Conservation (phyloP, 306 rosid species). For the Castanea mollissima region DNA sequence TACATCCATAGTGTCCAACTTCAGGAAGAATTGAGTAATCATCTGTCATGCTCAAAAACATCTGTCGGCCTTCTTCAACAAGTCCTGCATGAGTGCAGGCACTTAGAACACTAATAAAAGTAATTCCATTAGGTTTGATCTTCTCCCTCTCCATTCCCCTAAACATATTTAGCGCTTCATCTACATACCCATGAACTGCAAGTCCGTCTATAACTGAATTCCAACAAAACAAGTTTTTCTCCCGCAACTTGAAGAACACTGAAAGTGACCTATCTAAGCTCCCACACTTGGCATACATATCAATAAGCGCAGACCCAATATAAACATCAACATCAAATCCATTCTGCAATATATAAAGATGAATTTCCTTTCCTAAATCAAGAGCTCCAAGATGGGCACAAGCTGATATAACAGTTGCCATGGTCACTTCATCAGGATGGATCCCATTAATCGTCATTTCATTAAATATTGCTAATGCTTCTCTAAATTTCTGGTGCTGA, state of each 20-base stretch:
- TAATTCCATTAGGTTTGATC: constrained; percentile 66
- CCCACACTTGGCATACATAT: too few relatives aligned
- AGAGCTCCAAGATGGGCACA: too few relatives aligned
- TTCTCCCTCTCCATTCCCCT: constrained; percentile 50
- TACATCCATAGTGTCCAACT: constrained; percentile 82
- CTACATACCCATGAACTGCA: constrained; percentile 60
- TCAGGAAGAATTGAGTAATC: constrained; percentile 51
- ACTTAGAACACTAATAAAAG: constrained; percentile 58
- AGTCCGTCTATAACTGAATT: constrained; percentile 75
- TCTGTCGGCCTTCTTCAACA: constrained; percentile 57
- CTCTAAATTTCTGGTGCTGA: too few relatives aligned
- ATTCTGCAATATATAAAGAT: too few relatives aligned
- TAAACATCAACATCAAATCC: too few relatives aligned
- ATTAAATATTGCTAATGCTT: too few relatives aligned
- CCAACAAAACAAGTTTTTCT: constrained; percentile 83
- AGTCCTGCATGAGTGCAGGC: constrained; percentile 33
- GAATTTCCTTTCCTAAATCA: too few relatives aligned
- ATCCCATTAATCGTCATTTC: too few relatives aligned
- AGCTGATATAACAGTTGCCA: too few relatives aligned
- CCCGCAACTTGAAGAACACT: constrained; percentile 61
- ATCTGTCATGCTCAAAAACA: constrained; percentile 55
- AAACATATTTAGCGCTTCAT: constrained; percentile 61
- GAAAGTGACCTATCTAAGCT: too few relatives aligned
- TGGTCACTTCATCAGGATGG: too few relatives aligned
- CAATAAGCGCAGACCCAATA: too few relatives aligned